Evolutionary conservation across 2,329 filamentous ascomycete species (phyloP), one percentile per base, ranked within the genome.

Genomic region (Fonsecaea erecta): DNA sequence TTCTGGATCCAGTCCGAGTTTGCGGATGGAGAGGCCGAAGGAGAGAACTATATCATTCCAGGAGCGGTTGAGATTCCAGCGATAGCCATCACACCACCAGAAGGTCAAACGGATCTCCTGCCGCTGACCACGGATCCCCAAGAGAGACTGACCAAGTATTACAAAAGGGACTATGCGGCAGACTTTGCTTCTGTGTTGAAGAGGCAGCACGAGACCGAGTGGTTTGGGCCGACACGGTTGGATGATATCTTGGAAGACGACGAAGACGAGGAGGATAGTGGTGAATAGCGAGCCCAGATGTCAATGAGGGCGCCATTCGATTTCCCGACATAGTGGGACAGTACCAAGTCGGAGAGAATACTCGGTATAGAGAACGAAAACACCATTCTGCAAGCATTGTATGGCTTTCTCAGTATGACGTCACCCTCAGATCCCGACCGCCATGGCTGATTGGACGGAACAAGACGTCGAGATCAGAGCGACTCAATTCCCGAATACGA

Each of bases 31-130:
- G 63, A 65, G 21, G n/a, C 9, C n/a, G 52, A 61, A n/a, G 63
- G 58, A 8, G 63, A 65, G 52, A 65, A 65, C 30, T 65, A 65
- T 46, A 65, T 65, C 26, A 57, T 65, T 46, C 63, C 57, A 24
- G 26, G 37, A 26, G 59, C 57, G 21, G 26, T 52, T n/a, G 28
- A 52, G 16, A 65, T 65, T 32, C 63, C 63, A 0, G 51, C 40
- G 24, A 62, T 65, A 7, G 21, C 52, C 24, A 62, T 65, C 24
- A 65, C 63, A 7, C 57, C 63, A 3, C 63, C 63, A 1, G 63
- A 57, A 6, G 63, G 52, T 1, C 34, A 65, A 18, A 37, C 14
- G 16, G 26, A 65, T 32, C 51, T 55, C 32, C 30, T 57, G 43
- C 54, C 61, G 6, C 21, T 57, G 11, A 21, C 53, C 8, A 32